Conservation (phyloP, 768 basidiomycete species). For the Panaeolus cyanescens region DNA sequence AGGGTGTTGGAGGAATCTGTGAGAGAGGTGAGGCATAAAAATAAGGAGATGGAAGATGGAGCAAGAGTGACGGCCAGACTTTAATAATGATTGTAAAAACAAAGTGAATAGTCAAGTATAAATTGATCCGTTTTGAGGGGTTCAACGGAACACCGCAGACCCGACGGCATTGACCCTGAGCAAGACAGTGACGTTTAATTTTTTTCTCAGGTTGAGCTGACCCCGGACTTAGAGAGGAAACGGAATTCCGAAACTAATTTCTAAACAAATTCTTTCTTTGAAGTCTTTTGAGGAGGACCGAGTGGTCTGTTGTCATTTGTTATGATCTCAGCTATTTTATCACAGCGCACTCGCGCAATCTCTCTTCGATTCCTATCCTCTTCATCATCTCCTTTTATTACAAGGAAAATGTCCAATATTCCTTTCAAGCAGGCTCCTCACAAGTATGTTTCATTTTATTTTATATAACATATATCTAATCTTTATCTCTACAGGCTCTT, state of each 20-base stretch:
- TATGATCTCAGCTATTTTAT: conserved; percentile 18
- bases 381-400: conserved; percentile 8
- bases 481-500: conserved; percentile 41
- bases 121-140: conserved; percentile 1
- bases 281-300: neutral
- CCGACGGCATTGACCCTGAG: conserved; percentile 1
- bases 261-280: conserved; percentile 2
- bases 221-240: conserved; percentile 22
- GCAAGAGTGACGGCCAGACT: neutral
- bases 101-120: neutral
- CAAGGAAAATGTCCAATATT: conserved; percentile 9
- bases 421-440: conserved; percentile 34
- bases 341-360: conserved; percentile 9
- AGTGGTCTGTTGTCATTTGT: conserved; percentile 9
- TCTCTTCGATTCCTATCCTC: conserved; percentile 16
- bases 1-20: conserved; percentile 63
- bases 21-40: conserved; percentile 31
- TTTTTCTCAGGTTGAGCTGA: neutral
- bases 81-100: neutral
- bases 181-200: neutral
- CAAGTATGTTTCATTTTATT: conserved; percentile 30
- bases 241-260: conserved; percentile 8
- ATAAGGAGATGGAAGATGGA: neutral
- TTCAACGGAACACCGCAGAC: conserved; percentile 2
- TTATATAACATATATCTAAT: conserved; percentile 7